Evolutionary conservation across 768 basidiomycete species (phyloP), one percentile per base, ranked within the genome.

Genomic region (Kwoniella pini): DNA sequence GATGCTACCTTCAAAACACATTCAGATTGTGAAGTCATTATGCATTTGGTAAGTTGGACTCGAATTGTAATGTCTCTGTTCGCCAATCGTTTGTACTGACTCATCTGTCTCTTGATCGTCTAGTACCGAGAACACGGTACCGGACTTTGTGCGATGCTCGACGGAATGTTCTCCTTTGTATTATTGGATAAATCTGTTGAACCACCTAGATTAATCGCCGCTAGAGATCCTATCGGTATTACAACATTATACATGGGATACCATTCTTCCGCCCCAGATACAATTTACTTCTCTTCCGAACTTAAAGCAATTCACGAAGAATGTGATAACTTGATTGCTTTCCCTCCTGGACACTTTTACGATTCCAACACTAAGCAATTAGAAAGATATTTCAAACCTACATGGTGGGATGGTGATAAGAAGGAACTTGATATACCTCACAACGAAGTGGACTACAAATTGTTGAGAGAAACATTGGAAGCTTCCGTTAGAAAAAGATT

Each of bases 91-190:
- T n/a, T n/a, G n/a, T n/a, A n/a, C n/a, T n/a, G n/a, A n/a, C n/a
- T n/a, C n/a, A n/a, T n/a, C n/a, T n/a, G n/a, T n/a, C n/a, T n/a
- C 11, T n/a, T 46, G 13, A 49, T 17, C 21, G 27, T 21, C 19
- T 62, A 97, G 95, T 97, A 96, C 81, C 82, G 83, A 69, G 88
- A 91, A 80, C 79, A 90, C 72, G 93, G 82, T 33, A 90, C 85
- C 67, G 84, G 84, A 3, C 81, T 95, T 26, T 90, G 89, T 80
- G 80, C 80, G 74, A 82, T 85, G 74, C 87, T 99, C 60, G 96
- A 99, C 75, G 96, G 96, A 66, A 95, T 99, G 91, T 99, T 99
- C 82, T 93, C 95, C 1, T 99, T 98, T 74, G 89, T 97, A 64
- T 85, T 98, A 44, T 83, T 98, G 60, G 96, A 99, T 80, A 91